Percentiles rank a stretch among this genome's conserved stretches.
phyloP scores from a whole-genome alignment of 495 filamentous ascomycete species.

The Chaetomium tenue region DNA sequence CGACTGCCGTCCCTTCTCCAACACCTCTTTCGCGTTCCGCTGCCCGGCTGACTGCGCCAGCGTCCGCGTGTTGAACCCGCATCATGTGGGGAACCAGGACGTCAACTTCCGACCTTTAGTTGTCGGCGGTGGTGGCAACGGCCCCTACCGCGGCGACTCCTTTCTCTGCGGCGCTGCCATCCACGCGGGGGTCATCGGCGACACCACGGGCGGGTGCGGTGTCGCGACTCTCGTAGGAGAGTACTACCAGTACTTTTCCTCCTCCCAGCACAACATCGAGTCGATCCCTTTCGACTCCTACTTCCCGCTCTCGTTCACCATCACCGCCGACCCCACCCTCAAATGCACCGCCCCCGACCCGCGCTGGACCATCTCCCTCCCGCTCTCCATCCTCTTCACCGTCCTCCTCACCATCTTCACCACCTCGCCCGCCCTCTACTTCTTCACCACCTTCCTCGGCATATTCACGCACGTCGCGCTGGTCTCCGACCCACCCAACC shows the following conservation, averaged over 20 bases:
- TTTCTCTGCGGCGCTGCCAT: conserved; percentile 51
- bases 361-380: conserved; percentile 66
- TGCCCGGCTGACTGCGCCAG: conserved; percentile 72
- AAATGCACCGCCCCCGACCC: conserved; percentile 51
- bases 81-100: conserved; percentile 70
- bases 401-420: conserved; percentile 65
- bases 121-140: conserved; percentile 61
- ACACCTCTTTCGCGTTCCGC: conserved; percentile 66
- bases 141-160: conserved; percentile 70
- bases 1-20: conserved; percentile 71
- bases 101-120: conserved; percentile 67
- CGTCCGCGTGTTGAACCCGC: conserved; percentile 63
- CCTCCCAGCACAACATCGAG: conserved; percentile 60
- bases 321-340: conserved; percentile 34
- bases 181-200: conserved; percentile 63
- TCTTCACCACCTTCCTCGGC: conserved; percentile 67
- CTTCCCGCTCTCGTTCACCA: conserved; percentile 75
- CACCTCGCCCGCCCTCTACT: conserved; percentile 65
- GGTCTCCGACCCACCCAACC: conserved; percentile 69
- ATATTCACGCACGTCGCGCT: conserved; percentile 77
- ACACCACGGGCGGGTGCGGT: conserved; percentile 69
- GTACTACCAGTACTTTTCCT: conserved; percentile 59
- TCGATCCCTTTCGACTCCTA: conserved; percentile 70
- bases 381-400: conserved; percentile 66
- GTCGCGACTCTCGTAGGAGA: conserved; percentile 59